Conservation (phyloP, 768 basidiomycete genomes). For the Leccinum ochraceum region DNA sequence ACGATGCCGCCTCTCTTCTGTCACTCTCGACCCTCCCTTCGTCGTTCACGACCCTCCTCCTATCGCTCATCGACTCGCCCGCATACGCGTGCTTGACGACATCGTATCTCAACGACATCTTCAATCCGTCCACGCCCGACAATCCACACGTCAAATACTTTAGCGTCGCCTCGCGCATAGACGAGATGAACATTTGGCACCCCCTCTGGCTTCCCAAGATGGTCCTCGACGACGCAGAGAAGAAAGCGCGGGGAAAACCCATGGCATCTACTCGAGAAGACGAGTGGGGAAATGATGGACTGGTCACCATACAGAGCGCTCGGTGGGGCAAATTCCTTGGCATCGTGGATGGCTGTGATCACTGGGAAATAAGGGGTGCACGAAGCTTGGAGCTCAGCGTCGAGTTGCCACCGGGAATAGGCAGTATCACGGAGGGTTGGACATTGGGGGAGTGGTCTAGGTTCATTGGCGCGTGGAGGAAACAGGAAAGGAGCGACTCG, state of each 20-base stretch:
- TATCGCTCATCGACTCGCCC: conserved; percentile 91
- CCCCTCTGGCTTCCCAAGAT: conserved; percentile 97
- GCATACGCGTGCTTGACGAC: conserved; percentile 95
- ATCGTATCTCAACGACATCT: conserved; percentile 70
- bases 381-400: conserved; percentile 71
- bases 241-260: conserved; percentile 49
- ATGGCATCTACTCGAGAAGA: conserved; percentile 41
- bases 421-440: conserved; percentile 43
- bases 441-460: conserved; percentile 56
- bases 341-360: conserved; percentile 85
- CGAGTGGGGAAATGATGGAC: conserved; percentile 86
- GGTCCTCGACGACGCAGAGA: conserved; percentile 85
- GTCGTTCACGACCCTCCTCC: conserved; percentile 83
- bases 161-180: conserved; percentile 81
- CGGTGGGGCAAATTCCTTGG: conserved; percentile 97
- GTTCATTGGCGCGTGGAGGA: conserved; percentile 63
- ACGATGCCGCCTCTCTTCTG: conserved; percentile 40
- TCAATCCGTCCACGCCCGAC: conserved; percentile 83
- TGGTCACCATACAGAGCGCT: conserved; percentile 90
- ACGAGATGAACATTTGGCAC: conserved; percentile 75
- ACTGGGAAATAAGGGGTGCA: conserved; percentile 94
- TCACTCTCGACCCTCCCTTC: conserved; percentile 71
- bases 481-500: conserved; percentile 46
- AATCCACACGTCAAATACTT: conserved; percentile 87
- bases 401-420: conserved; percentile 56